A percentile compares a stretch with the other conserved stretches of the same genome.
These are phyloP conservation scores for Blastocystis hominis DNA, from an alignment of 352 stramenopile species.

Conservation along the genomic window DNA sequence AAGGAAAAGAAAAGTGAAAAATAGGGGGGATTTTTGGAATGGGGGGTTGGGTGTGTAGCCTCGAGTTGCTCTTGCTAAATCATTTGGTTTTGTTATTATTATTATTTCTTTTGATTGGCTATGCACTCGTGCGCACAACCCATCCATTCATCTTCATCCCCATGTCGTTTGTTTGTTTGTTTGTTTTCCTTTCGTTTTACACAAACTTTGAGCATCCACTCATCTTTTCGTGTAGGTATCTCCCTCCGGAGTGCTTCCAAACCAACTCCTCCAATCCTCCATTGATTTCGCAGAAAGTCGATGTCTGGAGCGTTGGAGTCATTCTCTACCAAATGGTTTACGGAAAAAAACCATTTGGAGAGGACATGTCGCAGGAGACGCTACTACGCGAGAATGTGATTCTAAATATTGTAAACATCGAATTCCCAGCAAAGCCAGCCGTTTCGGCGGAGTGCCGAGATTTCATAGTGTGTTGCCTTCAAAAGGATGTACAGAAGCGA, in stretches of 20 bases:
- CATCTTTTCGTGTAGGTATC: conserved; percentile 68
- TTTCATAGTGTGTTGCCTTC: conserved; percentile 76
- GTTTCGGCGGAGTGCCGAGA: conserved; percentile 76
- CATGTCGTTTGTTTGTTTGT: background rate
- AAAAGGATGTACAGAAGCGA: conserved; percentile 68
- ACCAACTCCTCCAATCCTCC: conserved; percentile 62
- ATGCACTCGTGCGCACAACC: background rate
- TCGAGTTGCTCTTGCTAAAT: too few relatives aligned
- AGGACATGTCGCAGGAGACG: conserved; percentile 73
- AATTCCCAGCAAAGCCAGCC: conserved; percentile 69
- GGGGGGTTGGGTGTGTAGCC: too few relatives aligned
- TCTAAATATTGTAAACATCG: conserved; percentile 68
- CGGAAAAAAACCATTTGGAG: conserved; percentile 77
- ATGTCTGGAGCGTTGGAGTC: conserved; percentile 83
- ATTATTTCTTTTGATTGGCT: background rate
- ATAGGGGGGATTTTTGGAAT: too few relatives aligned
- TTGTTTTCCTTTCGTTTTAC: conserved; percentile 7
- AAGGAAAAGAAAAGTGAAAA: too few relatives aligned
- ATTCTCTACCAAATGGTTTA: conserved; percentile 88
- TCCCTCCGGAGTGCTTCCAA: conserved; percentile 83
- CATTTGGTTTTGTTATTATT: background rate
- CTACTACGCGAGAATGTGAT: conserved; percentile 71
- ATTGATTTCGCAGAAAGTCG: conserved; percentile 63
- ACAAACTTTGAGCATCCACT: background rate
- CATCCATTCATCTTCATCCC: too few relatives aligned